Base-by-base conservation (phyloP, 2,329 filamentous ascomycete species). In the Magnaporthiopsis incrustans region DNA sequence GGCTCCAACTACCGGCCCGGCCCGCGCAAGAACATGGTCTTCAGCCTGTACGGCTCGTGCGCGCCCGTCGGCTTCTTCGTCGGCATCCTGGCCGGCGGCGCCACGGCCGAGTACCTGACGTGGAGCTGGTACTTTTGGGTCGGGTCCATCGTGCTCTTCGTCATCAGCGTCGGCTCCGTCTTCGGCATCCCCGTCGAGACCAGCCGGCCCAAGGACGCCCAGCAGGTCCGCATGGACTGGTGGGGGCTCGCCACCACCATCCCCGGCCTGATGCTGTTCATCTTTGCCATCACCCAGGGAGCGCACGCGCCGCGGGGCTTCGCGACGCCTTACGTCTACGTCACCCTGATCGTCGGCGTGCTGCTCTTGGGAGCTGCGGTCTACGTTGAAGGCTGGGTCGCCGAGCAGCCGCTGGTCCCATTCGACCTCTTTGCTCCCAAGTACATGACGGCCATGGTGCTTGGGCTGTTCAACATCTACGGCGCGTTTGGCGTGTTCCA, bases 121-220 rank as follows among this genome's bases (percentile, higher is more conserved):
- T 91, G 88, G 87, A 73, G 82, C 5, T 89, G 85, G 86, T 91
- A 89, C 71, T 91, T 91, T 71, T 91, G 82, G 77, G 80, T 90
- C 61, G 88, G 87, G 1, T 69, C 72, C 53, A 74, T 76, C 57
- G 65, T 78, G 53, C 68, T 75, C 14, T 78, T 82, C 0, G 57
- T 85, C 27, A 70, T 83, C 2, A 80, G 78, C 14, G 77, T 79
- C 64, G 79, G 81, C 57, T 76, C 75, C 14, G 67, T 74, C 33
- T 65, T 79, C 35, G 75, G 74, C n/a, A 75, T 81, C 30, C 25
- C 38, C 57, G 69, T 73, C 62, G 66, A 70, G 62, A 50, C 74
- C 14, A 60, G 69, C 1, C 64, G 68, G 53, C 61, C 63, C 10
- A 66, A 69, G 57, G 69, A 68, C 25, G 35, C 57, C 2, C 65